Base-by-base conservation (phyloP, 768 basidiomycete species). In the Trichaptum fuscoviolaceum region DNA sequence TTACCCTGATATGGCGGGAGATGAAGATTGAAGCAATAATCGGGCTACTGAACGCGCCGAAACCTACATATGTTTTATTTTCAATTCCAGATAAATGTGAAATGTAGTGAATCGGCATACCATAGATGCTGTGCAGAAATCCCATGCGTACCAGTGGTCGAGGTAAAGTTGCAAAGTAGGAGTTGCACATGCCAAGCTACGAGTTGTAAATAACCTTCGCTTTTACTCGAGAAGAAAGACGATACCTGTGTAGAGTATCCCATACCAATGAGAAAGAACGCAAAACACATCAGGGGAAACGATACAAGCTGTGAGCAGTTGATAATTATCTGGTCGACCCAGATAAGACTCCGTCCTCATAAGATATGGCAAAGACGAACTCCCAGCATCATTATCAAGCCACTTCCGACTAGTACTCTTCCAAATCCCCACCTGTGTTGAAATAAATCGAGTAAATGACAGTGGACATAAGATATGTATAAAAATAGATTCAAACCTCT, bases 81-180 rank as follows among this genome's bases (percentile, higher is more conserved):
- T 69, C 70, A 7, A 71, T 72, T 4, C 70, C 72, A 10, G 73
- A 69, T 12, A 69, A 20, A 4, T 20, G 64, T 4, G 72, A 71
- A 57, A 71, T 72, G n/a, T n/a, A n/a, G n/a, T 4, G 71, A 69
- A 36, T 71, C 72, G 10, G 70, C 1, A 75, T 66, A 12, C 74
- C 72, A 59, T 73, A 73, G 59, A 75, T 71, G 0, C 72, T 71
- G 36, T 73, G 74, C 0, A 75, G 67, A 9, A 75, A 52, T 3
- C 74, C 70, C 5, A 71, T 75, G 63, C 68, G 72, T 57, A 73
- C 62, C 8, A 75, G 70, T 12, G 74, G 72, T n/a, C 71, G 72
- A 27, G 63, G 64, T 27, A 75, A 64, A 18, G 63, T 68, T 8
- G 74, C 72, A 34, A 75, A 75, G 62, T 73, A 74, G 7, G 72